Conservation (phyloP, 2,329 filamentous ascomycete genomes). For the Corniculantispora saksenae region DNA sequence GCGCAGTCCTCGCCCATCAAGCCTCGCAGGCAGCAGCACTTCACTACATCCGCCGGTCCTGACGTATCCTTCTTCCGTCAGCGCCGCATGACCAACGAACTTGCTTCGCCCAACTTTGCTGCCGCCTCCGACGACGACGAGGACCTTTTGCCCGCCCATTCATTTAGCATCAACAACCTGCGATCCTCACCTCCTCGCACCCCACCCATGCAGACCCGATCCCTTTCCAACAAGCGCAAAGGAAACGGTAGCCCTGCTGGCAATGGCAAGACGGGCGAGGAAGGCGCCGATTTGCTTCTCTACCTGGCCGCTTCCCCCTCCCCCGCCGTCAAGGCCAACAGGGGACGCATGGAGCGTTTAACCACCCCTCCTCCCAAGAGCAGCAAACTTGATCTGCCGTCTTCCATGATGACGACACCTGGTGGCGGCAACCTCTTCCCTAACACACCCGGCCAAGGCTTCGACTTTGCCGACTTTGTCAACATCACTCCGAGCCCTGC, state of each 20-base stretch:
- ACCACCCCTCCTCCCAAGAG: slow-evolving; percentile 76
- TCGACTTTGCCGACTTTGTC: slow-evolving; percentile 96
- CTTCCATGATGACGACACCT: slow-evolving; percentile 87
- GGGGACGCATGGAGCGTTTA: slow-evolving; percentile 64
- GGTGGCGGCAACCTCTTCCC: slow-evolving; percentile 69
- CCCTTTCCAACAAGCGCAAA: slow-evolving; percentile 47
- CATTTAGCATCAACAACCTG: slow-evolving; percentile 65
- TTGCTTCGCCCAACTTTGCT: slow-evolving; percentile 61
- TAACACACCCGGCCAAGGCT: slow-evolving; percentile 76
- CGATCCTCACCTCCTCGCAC: slow-evolving; percentile 84
- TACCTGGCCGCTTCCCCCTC: slow-evolving; percentile 92
- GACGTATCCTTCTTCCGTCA: slow-evolving; percentile 78
- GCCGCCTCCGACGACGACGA: slow-evolving; percentile 79
- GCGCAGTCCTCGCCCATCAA: slow-evolving; percentile 87
- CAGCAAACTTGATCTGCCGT: slow-evolving; percentile 68
- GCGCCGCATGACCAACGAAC: slow-evolving; percentile 66
- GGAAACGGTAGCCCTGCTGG: slow-evolving; percentile 47
- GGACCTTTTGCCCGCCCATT: slow-evolving; percentile 73
- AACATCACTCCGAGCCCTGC: slow-evolving; percentile 96
- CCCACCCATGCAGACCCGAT: slow-evolving; percentile 66
- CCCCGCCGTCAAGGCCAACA: slow-evolving; percentile 63
- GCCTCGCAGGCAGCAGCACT: slow-evolving; percentile 71
- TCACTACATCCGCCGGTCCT: slow-evolving; percentile 69
- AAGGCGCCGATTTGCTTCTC: slow-evolving; percentile 77
- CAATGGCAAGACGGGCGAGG: slow-evolving; percentile 65